These are phyloP conservation scores for Annulohypoxylon maeteangense DNA, from an alignment of 495 filamentous ascomycete species.

Conservation along the genomic window DNA sequence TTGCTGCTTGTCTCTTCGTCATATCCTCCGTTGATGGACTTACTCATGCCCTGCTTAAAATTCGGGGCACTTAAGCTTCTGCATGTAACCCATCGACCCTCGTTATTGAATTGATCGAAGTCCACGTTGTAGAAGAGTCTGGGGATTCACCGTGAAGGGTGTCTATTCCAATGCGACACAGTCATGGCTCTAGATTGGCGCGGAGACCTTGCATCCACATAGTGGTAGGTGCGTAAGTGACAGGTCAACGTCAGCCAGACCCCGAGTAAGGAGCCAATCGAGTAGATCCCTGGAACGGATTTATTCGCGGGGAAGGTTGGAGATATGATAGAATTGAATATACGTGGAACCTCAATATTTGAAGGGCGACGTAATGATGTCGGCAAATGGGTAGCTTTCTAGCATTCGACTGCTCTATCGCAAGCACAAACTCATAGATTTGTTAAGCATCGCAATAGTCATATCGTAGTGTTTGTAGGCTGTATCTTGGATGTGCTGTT, in stretches of 20 bases:
- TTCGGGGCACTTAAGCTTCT: conserved; percentile 41
- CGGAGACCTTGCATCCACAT: conserved; percentile 30
- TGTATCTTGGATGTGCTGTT: conserved; percentile 30
- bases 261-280: neutral
- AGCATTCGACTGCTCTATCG: conserved; percentile 53
- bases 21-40: conserved; percentile 3
- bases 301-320: conserved; percentile 12
- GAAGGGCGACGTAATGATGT: neutral
- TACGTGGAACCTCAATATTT: conserved; percentile 1
- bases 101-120: conserved; percentile 21
- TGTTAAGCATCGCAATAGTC: conserved; percentile 77
- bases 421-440: conserved; percentile 74
- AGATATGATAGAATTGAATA: conserved; percentile 1
- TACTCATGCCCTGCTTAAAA: conserved; percentile 25
- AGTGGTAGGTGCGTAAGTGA: conserved; percentile 14
- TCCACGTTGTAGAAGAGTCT: conserved; percentile 32
- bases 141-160: conserved; percentile 35
- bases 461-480: conserved; percentile 69
- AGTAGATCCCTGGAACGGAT: neutral
- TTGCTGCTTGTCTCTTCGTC: neutral
- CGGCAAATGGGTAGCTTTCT: neutral
- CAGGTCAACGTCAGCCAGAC: conserved; percentile 7
- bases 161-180: conserved; percentile 24
- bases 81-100: conserved; percentile 35
- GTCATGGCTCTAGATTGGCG: conserved; percentile 19